Evolutionary conservation across 179 eudicot species (phyloP), one percentile per base, ranked within the genome.

Genomic region (Camellia oleifera): DNA sequence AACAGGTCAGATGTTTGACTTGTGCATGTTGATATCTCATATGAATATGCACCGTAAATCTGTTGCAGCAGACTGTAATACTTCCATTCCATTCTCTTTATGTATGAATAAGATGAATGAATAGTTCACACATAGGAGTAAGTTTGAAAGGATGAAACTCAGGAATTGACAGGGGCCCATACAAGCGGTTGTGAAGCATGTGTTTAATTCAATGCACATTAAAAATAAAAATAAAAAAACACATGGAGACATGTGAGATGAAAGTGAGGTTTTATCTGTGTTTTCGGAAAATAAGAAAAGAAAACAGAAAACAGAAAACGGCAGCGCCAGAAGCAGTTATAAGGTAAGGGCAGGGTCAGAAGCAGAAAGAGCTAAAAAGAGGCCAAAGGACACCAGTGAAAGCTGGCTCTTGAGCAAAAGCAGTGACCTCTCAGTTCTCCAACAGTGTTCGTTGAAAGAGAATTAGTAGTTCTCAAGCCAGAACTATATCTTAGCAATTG

Each of bases 391-490:
- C 60, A 1, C 14, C 60, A 56, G 14, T 46, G 42, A 12, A 52
- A 52, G 75, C 44, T 26, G 46, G 48, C 48, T 26, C 48, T 56
- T 53, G 14, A 7, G 3, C 57, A 57, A 74, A 56, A 1, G 64
- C 17, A 56, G 6, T 17, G 77, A 56, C 77, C 56, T 26, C 23
- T 74, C 77, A 56, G 64, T 74, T 26, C 23, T 74, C 77, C 42
- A 54, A 26, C 64, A 74, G 5, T 56, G 7, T 20, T 32, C 32
- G 15, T 26, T 56, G 9, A 56, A 56, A 32, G 20, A 17, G n/a
- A 74, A 3, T 73, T 18, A 9, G 26, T 10, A 53, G 20, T 56
- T 54, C 64, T 15, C 18, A 5, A 74, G 46, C 14, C 20, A 32
- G 2, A 58, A 72, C 75, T 45, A 46, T 53, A 70, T 20, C 57